Evolutionary conservation across 768 basidiomycete species (phyloP).

Genomic region (Galerina sulciceps): DNA sequence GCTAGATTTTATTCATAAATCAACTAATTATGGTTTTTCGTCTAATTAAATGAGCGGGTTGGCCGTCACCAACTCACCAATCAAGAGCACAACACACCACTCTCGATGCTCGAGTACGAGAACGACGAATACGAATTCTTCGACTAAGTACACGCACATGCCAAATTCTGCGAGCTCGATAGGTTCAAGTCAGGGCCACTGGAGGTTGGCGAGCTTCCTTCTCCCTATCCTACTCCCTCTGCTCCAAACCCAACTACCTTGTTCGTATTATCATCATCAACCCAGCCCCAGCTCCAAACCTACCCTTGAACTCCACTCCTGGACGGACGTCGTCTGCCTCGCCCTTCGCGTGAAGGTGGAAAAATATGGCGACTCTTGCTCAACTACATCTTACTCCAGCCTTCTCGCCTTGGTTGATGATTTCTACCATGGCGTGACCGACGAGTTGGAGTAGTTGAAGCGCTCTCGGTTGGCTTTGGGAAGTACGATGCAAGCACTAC

Average conservation of each 20-base stretch:
- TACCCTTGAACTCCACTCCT: no score
- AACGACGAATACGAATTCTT: slow-evolving; percentile 63
- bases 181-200: slow-evolving; percentile 65
- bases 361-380: slow-evolving; percentile 51
- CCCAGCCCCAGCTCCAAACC: no score
- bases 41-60: slow-evolving; percentile 69
- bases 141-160: slow-evolving; percentile 59
- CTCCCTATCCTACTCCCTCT: no score
- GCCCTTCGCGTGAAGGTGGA: slow-evolving; percentile 65
- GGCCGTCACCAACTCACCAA: no score
- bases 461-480: slow-evolving; percentile 50
- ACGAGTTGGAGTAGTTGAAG: slow-evolving; percentile 57
- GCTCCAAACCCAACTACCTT: slow-evolving; percentile 7
- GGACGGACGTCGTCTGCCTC: slow-evolving; percentile 68
- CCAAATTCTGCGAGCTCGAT: slow-evolving; percentile 75
- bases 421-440: slow-evolving; percentile 48
- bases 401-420: slow-evolving; percentile 65
- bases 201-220: slow-evolving; percentile 60
- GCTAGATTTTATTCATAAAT: background rate
- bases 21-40: background rate
- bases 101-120: no score
- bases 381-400: slow-evolving; percentile 52
- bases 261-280: no score
- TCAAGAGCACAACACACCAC: no score
- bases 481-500: slow-evolving; percentile 38